Conservation (phyloP, 805 yeast genomes). For the Blastobotrys attinorum region DNA sequence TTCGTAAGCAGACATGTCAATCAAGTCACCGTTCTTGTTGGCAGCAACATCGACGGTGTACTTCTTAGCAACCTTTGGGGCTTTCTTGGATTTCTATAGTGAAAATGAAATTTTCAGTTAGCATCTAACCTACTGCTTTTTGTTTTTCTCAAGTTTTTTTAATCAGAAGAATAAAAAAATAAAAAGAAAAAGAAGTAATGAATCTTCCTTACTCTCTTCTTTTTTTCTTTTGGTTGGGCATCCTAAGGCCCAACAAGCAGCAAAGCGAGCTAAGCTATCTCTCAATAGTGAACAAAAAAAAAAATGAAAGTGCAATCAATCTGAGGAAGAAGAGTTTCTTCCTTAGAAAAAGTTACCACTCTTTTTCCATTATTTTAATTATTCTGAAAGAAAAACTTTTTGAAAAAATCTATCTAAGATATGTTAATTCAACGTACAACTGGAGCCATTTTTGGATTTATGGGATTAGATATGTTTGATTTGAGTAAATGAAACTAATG, state of each 20-base stretch:
- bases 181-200: too few species aligned
- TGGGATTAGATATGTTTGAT: too few species aligned
- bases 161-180: not conserved
- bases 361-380: too few species aligned
- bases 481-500: too few species aligned
- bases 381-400: not conserved
- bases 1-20: slow-evolving; percentile 95
- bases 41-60: slow-evolving; percentile 93
- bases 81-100: slow-evolving; percentile 63
- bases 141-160: not conserved
- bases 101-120: slow-evolving; percentile 30
- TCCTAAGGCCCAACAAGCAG: slow-evolving; percentile 24
- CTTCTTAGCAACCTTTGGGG: slow-evolving; percentile 41
- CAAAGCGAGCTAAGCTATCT: slow-evolving; percentile 37
- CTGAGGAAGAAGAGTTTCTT: too few species aligned
- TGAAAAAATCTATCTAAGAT: slow-evolving; percentile 2
- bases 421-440: slow-evolving; percentile 52
- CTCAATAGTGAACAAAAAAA: too few species aligned
- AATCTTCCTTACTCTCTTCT: not conserved
- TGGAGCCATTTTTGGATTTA: slow-evolving; percentile 79
- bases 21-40: slow-evolving; percentile 96
- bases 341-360: too few species aligned
- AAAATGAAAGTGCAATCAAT: too few species aligned
- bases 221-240: too few species aligned
- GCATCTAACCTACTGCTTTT: slow-evolving; percentile 68